Conservation (phyloP, 768 basidiomycete species). For the Cystobasidium tubakii region DNA sequence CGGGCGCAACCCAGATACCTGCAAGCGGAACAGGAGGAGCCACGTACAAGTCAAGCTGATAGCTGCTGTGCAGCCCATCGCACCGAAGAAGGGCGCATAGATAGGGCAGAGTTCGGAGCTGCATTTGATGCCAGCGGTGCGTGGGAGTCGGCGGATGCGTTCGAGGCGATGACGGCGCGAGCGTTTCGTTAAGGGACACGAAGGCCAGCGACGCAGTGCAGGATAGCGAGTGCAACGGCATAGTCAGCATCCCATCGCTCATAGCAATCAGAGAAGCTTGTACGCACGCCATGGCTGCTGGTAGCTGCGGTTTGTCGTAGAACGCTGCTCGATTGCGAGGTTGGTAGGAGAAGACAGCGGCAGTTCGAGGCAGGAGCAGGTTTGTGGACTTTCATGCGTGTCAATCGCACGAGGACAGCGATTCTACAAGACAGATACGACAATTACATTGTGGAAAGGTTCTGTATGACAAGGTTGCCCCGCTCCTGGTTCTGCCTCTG, state of each 20-base stretch:
- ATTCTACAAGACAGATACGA: no score
- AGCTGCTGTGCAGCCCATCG: constrained; percentile 92
- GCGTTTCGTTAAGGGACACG: neutral
- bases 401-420: no score
- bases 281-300: neutral
- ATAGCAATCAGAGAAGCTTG: neutral
- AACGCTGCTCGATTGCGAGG: no score
- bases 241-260: neutral
- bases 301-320: no score
- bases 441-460: no score
- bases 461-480: no score
- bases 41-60: constrained; percentile 94
- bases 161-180: neutral
- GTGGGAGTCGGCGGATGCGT: neutral
- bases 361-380: no score
- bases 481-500: no score
- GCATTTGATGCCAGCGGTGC: neutral
- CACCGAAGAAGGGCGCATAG: constrained; percentile 78
- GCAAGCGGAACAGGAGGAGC: neutral
- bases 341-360: no score
- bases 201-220: neutral
- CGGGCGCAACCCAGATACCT: neutral
- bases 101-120: constrained; percentile 30
- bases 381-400: no score
- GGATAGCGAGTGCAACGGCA: neutral